Conservation (phyloP, 2,329 filamentous ascomycete species). For the Lasiodiplodia gonubiensis region DNA sequence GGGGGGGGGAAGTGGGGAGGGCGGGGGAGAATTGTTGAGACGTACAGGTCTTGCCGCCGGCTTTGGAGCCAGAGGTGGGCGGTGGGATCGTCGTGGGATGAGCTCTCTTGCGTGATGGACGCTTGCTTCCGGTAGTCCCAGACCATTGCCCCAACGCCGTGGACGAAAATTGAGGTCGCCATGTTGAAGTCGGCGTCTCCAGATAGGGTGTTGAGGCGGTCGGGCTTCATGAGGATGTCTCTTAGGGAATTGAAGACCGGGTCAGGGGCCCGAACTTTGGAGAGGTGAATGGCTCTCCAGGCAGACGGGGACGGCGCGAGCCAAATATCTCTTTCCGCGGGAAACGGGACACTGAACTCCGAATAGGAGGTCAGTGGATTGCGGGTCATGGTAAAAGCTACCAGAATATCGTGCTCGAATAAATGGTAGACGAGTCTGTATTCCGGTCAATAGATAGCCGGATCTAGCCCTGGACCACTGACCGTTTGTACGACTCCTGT, state of each 20-base stretch:
- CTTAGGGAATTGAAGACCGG: constrained; percentile 19
- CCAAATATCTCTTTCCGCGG: constrained; percentile 68
- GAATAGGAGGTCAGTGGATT: constrained; percentile 71
- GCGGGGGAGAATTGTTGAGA: neutral
- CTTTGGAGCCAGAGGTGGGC: constrained; percentile 33
- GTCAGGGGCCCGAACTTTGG: constrained; percentile 34
- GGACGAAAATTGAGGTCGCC: constrained; percentile 39
- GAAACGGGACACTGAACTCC: constrained; percentile 70
- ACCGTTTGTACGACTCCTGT: constrained; percentile 62
- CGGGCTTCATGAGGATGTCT: neutral
- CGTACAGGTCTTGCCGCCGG: constrained; percentile 32
- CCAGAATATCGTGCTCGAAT: constrained; percentile 69
- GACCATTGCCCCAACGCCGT: constrained; percentile 6
- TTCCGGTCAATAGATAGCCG: constrained; percentile 19
- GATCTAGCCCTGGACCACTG: constrained; percentile 28
- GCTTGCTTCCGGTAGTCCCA: constrained; percentile 23
- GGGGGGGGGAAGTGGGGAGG: neutral
- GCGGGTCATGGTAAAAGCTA: constrained; percentile 69
- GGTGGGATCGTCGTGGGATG: constrained; percentile 29
- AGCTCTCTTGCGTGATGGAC: constrained; percentile 11
- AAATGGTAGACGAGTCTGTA: constrained; percentile 71
- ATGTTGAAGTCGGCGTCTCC: constrained; percentile 55
- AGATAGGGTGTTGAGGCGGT: constrained; percentile 48
- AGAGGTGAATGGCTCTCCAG: constrained; percentile 68
- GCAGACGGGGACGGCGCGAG: constrained; percentile 65